Evolutionary conservation across 495 filamentous ascomycete genomes (phyloP).

Genomic region (Lepraria neglecta): DNA sequence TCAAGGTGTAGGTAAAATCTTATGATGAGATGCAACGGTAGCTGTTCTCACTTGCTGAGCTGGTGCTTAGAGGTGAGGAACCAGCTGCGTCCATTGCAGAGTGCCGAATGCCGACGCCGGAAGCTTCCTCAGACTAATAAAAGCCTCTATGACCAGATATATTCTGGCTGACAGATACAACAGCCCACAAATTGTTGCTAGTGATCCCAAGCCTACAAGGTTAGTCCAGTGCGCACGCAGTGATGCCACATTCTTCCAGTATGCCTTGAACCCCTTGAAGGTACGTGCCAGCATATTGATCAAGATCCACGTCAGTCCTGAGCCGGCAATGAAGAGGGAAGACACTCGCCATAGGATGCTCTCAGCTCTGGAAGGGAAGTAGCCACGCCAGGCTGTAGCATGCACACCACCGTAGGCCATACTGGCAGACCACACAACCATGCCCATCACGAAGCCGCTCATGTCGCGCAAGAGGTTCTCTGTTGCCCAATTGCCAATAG

Average conservation of each 20-base stretch:
- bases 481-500: conserved; percentile 7
- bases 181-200: conserved; percentile 20
- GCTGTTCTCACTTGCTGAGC: too few relatives aligned
- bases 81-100: conserved; percentile 26
- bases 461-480: conserved; percentile 17
- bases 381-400: conserved; percentile 30
- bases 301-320: conserved; percentile 13
- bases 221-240: not conserved
- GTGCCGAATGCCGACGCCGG: conserved; percentile 32
- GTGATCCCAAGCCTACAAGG: conserved; percentile 2
- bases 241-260: conserved; percentile 9
- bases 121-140: conserved; percentile 32
- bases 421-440: conserved; percentile 16
- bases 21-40: too few relatives aligned
- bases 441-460: conserved; percentile 16
- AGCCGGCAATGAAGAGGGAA: conserved; percentile 19
- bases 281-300: conserved; percentile 10
- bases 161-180: conserved; percentile 27
- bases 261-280: conserved; percentile 5
- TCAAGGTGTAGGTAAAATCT: too few relatives aligned
- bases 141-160: conserved; percentile 35
- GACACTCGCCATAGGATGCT: conserved; percentile 30
- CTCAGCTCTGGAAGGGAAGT: conserved; percentile 30
- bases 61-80: conserved; percentile 20
- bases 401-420: conserved; percentile 29